A percentile compares a stretch with the other conserved stretches of the same genome.
These are phyloP conservation scores for Stagonosporopsis chrysanthemi DNA, from an alignment of 2,329 filamentous ascomycete species.

Conservation along the genomic window DNA sequence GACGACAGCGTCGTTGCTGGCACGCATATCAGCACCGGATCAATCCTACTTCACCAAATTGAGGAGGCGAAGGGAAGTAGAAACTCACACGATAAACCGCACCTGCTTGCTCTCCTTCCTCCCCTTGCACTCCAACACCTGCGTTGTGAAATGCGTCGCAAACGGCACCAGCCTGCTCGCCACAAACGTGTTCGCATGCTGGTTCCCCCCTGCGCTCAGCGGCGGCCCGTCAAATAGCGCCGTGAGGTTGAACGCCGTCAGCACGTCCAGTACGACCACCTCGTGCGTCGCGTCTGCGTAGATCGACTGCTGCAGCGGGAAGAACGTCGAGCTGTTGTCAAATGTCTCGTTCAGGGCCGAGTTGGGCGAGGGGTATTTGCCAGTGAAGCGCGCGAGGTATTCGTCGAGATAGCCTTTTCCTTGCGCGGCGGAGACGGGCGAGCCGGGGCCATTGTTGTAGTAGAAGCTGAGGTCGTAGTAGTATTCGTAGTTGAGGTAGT, in stretches of 20 bases:
- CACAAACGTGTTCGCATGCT: slow-evolving; percentile 34
- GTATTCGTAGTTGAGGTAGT: slow-evolving; percentile 56
- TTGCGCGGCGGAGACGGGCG: slow-evolving; percentile 41
- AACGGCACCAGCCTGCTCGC: slow-evolving; percentile 42
- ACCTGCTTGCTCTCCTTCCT: slow-evolving; percentile 38
- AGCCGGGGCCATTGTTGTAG: slow-evolving; percentile 44
- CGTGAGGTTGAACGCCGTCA: slow-evolving; percentile 42
- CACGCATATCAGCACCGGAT: neutral
- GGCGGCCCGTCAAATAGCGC: slow-evolving; percentile 40
- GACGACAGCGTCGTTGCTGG: slow-evolving; percentile 41
- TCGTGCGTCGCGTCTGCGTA: slow-evolving; percentile 55
- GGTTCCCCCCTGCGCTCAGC: slow-evolving; percentile 27
- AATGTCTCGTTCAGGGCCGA: slow-evolving; percentile 41
- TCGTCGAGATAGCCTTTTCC: slow-evolving; percentile 44
- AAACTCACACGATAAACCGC: slow-evolving; percentile 39
- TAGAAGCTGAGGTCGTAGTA: slow-evolving; percentile 53
- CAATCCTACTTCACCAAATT: no score
- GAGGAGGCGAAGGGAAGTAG: no score
- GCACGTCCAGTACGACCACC: slow-evolving; percentile 45
- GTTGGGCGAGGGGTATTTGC: slow-evolving; percentile 27
- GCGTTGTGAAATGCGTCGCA: slow-evolving; percentile 42
- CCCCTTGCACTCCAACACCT: slow-evolving; percentile 35
- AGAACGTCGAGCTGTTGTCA: slow-evolving; percentile 53
- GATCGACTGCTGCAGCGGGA: slow-evolving; percentile 55
- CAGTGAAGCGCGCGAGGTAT: slow-evolving; percentile 40